Evolutionary conservation across 2,329 filamentous ascomycete genomes (phyloP), one percentile per base, ranked within the genome.

Genomic region (Apiospora arundinis): DNA sequence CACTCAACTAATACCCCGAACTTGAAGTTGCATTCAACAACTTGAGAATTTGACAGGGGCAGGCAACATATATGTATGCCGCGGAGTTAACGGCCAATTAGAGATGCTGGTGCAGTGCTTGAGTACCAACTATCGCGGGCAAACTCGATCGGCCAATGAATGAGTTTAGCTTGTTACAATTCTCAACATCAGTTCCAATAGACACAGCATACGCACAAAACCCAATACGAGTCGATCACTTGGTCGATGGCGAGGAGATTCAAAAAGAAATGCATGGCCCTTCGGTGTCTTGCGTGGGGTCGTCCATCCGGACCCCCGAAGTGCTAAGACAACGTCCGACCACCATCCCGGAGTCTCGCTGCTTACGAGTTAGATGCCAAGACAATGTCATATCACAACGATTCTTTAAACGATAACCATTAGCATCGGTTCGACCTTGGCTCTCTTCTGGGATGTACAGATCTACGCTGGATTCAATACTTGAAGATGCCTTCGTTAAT

Each of bases 271-370:
- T 14, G 9, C 18, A n/a, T 18, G 28, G 1, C 25, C 52, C 32
- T n/a, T 23, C 56, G 56, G 70, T 46, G 70, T 48, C 28, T 63
- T 32, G 18, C 37, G 70, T 72, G 70, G 70, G 70, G 70, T 56
- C 56, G 25, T 65, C 68, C 67, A 46, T 9, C 66, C 66, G 66
- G 66, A 68, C 42, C 66, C 66, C 66, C 66, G 66, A 68, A 16
- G 23, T 40, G 56, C 3, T 32, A 37, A 40, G 56, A 63, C 25
- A 60, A 6, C 32, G 56, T 63, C 56, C 21, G 56, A 63, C 28
- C 56, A 63, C 28, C 56, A 23, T 63, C 18, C 32, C 56, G 52
- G 23, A 28, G 14, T 32, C 40, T 32, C 49, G 28, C 49, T 56
- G 25, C 9, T 9, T 49, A n/a, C 48, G 23, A n/a, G 21, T 60